Evolutionary conservation across 106 monocot genomes (phyloP).

Genomic region (Phalaenopsis aphrodite): DNA sequence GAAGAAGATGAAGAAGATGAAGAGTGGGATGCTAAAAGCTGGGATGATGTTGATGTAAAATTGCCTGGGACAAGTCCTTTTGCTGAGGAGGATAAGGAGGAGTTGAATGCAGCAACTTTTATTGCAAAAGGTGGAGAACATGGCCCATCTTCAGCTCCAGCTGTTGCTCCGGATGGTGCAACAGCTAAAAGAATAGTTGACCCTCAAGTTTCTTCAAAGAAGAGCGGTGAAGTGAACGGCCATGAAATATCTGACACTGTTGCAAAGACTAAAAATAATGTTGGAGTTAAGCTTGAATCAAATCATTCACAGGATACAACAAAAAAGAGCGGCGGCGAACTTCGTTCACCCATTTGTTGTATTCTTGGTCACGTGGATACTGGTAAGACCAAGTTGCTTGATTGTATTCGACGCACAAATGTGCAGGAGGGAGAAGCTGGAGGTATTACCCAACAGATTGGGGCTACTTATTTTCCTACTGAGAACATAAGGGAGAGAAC

Average conservation of each 20-base stretch:
- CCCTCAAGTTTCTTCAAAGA: slow-evolving; percentile 16
- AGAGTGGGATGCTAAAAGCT: slow-evolving; percentile 99
- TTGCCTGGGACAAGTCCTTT: slow-evolving; percentile 62
- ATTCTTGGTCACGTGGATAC: slow-evolving; percentile 99
- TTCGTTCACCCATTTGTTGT: slow-evolving; percentile 96
- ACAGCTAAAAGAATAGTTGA: slow-evolving; percentile 32
- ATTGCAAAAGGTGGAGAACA: not conserved
- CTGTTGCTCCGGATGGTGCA: slow-evolving; percentile 10
- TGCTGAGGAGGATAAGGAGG: slow-evolving; percentile 68
- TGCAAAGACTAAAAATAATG: slow-evolving; percentile 25
- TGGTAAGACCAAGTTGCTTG: slow-evolving; percentile 94
- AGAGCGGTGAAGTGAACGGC: slow-evolving; percentile 17
- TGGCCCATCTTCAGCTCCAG: not conserved
- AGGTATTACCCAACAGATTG: slow-evolving; percentile 98
- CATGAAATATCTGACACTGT: slow-evolving; percentile 8
- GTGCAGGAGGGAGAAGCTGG: slow-evolving; percentile 98
- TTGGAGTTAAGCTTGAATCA: slow-evolving; percentile 22
- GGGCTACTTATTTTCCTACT: slow-evolving; percentile 94
- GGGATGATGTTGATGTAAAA: slow-evolving; percentile 85
- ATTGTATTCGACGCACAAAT: slow-evolving; percentile 89
- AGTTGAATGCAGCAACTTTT: slow-evolving; percentile 19
- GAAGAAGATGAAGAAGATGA: slow-evolving; percentile 77
- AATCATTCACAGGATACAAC: slow-evolving; percentile 20
- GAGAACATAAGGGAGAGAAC: slow-evolving; percentile 97
- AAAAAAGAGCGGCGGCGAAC: slow-evolving; percentile 34